Conservation (phyloP, 1,139 yeast genomes). For the Dujonia santamariae region DNA sequence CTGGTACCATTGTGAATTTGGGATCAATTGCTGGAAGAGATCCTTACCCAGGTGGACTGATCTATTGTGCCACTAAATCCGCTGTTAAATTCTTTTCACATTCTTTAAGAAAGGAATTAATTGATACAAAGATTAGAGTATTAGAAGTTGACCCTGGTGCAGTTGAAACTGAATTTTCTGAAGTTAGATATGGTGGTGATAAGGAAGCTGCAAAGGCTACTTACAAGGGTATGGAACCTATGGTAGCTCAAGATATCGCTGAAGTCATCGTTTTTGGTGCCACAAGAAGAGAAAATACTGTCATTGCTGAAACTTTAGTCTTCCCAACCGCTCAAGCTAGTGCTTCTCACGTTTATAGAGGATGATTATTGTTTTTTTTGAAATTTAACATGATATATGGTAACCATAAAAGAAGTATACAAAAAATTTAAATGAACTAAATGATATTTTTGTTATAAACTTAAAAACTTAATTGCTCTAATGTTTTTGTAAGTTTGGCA, state of each 20-base stretch:
- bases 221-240: conserved; percentile 45
- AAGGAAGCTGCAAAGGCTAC: conserved; percentile 38
- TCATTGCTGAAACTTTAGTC: conserved; percentile 48
- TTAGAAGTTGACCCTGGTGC: conserved; percentile 53
- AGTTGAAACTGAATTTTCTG: conserved; percentile 49
- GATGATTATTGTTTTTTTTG: too few species aligned
- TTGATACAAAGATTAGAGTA: conserved; percentile 44
- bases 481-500: conserved; percentile 61
- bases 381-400: too few species aligned
- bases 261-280: conserved; percentile 49
- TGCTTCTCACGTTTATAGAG: conserved; percentile 47
- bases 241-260: conserved; percentile 48
- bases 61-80: conserved; percentile 51
- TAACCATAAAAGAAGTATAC: too few species aligned
- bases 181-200: conserved; percentile 47
- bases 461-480: conserved; percentile 64
- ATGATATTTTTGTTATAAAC: too few species aligned
- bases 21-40: conserved; percentile 54
- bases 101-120: conserved; percentile 45
- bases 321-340: conserved; percentile 56
- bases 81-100: conserved; percentile 47
- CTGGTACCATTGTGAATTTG: conserved; percentile 47
- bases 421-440: too few species aligned
- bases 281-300: conserved; percentile 47
- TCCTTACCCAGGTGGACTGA: conserved; percentile 49